Conservation (phyloP, 306 rosid species). For the Malus domestica region ASM211411v1 NC_041793.1:47062001-47062500, state of each 20-base stretch:
- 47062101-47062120: background rate
- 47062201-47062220: accelerated
- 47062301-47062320: no score
- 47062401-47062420: background rate
- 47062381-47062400: background rate
- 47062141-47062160: background rate
- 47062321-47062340: no score
- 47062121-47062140: background rate
- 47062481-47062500: background rate
- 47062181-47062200: background rate
- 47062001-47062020: background rate
- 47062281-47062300: no score
- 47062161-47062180: background rate
- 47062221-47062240: background rate
- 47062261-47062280: no score
- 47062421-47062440: background rate
- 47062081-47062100: background rate
- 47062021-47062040: background rate
- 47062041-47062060: background rate
- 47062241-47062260: background rate
- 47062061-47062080: background rate
- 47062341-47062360: no score
- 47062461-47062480: background rate
- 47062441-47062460: background rate
- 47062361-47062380: no score